Conservation (phyloP, 441 rosid genomes). For the Pelargonium myrrhifolium region DNA sequence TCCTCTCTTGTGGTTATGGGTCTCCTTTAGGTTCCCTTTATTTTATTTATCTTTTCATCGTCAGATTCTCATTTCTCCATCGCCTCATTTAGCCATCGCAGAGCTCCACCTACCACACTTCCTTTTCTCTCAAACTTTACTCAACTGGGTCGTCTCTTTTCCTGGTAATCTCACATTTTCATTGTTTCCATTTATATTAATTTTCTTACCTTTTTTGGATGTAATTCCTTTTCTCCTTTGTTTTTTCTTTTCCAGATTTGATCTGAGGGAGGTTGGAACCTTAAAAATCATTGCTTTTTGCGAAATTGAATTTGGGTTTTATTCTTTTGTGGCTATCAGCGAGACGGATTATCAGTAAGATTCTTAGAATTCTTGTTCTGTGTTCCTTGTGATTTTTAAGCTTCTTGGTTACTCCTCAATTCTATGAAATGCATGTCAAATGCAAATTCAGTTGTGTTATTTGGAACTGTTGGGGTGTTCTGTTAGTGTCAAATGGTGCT, state of each 20-base stretch:
- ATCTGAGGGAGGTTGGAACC: neutral
- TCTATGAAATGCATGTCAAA: neutral
- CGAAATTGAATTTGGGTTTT: neutral
- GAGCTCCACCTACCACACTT: neutral
- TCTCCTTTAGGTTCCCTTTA: too few relatives aligned
- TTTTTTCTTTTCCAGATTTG: neutral
- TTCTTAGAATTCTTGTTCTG: neutral
- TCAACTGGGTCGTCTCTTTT: too few relatives aligned
- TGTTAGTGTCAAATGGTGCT: too few relatives aligned
- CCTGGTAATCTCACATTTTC: too few relatives aligned
- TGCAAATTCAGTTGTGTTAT: neutral
- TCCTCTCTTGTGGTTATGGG: too few relatives aligned
- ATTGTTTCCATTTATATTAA: too few relatives aligned
- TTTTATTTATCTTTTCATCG: too few relatives aligned
- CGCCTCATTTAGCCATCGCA: neutral
- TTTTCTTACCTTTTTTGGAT: too few relatives aligned
- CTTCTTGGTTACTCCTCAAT: neutral
- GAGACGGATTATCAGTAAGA: neutral
- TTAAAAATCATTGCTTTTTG: neutral
- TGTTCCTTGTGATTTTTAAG: neutral
- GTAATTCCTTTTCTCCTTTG: neutral
- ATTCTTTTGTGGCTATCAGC: neutral
- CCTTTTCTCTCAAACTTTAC: neutral
- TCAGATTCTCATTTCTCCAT: neutral
- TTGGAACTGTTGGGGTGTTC: too few relatives aligned